These are phyloP conservation scores for Eustoma russellianum DNA, from an alignment of 257 asterid species.

Conservation along the genomic window DNA sequence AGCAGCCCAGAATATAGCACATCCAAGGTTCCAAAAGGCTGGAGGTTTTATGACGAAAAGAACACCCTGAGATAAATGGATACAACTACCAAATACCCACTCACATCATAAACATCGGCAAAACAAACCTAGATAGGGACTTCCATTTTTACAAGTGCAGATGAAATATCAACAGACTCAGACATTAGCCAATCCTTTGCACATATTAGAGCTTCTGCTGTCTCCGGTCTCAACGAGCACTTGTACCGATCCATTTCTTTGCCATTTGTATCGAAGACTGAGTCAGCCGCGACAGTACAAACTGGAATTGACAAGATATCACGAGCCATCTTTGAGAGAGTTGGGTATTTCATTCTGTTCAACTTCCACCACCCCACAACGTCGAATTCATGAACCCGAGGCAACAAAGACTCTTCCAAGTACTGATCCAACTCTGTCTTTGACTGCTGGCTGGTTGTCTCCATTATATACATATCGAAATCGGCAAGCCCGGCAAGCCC, in stretches of 20 bases:
- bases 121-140: conserved; percentile 44
- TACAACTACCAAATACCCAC: too few species aligned
- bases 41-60: too few species aligned
- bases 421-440: conserved; percentile 86
- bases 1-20: too few species aligned
- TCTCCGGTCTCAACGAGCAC: conserved; percentile 77
- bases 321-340: conserved; percentile 90
- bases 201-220: conserved; percentile 86
- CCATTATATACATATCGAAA: conserved; percentile 74
- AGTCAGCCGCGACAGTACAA: conserved; percentile 39
- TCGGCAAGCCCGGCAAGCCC: conserved; percentile 65
- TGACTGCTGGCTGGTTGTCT: conserved; percentile 61
- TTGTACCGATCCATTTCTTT: conserved; percentile 87
- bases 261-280: conserved; percentile 57
- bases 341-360: conserved; percentile 74
- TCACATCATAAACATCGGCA: too few species aligned
- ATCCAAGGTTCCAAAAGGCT: too few species aligned
- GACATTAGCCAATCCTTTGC: conserved; percentile 81
- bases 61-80: too few species aligned
- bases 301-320: conserved; percentile 89
- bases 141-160: conserved; percentile 53
- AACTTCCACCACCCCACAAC: conserved; percentile 93
- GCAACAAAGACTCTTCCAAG: conserved; percentile 83
- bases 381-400: conserved; percentile 85
- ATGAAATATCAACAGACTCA: conserved; percentile 29